Evolutionary conservation across 768 basidiomycete species (phyloP), one percentile per base, ranked within the genome.

Genomic region (Hirschioporus abietinus): DNA sequence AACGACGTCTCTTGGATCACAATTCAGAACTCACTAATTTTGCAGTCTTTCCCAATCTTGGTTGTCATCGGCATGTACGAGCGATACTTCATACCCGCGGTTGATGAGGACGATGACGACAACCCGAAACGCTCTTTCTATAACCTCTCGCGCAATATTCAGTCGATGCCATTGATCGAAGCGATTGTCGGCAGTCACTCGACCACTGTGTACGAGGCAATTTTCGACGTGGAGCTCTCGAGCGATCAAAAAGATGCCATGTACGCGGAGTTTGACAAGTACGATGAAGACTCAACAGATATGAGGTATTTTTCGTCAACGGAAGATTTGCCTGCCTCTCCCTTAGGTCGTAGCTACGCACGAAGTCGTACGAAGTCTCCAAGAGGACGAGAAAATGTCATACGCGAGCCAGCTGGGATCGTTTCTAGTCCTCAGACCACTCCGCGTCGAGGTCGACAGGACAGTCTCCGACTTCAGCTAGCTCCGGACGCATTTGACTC

Each of bases 31-130:
- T 24, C 58, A 30, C 57, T 58, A 30, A 3, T 2, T 30, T 8
- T 59, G 24, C 66, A 88, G 88, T 84, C 88, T 35, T 88, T 96
- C 72, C 95, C 93, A 0, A 85, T 88, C 62, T 83, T 97, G 27
- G 74, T 95, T 34, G 73, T 82, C 63, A 95, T 97, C 67, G 87
- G 86, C 7, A 72, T 88, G 10, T 95, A 95, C 75, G 95, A 97
- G 76, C 84, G 94, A 1, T 86, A 85, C 72, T 77, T 91, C 24
- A 80, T 83, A 8, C 75, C 80, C 23, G 85, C 85, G 1, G 80
- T 79, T 65, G 80, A 72, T 52, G 76, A 84, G 64, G 83, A 85
- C n/a, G 82, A 84, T 68, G 79, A 80, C 0, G 80, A 86, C 59
- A 83, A 81, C 58, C 80, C 83, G 15, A 85, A 85, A 1, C 81